Evolutionary conservation across 2,329 filamentous ascomycete species (phyloP).

Genomic region (Sarocladium strictum): DNA sequence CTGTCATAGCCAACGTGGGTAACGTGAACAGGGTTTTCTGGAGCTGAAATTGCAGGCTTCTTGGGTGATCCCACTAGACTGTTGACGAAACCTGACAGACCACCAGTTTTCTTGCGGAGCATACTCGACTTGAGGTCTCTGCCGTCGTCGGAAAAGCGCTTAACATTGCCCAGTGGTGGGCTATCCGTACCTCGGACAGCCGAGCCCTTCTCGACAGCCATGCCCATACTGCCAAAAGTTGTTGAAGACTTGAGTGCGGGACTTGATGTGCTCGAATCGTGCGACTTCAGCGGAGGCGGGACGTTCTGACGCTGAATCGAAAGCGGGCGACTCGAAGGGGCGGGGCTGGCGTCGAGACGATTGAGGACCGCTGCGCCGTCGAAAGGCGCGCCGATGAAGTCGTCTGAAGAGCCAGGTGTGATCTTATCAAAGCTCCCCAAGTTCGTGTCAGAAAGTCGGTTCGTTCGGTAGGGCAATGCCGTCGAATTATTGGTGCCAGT

Average conservation of each 20-base stretch:
- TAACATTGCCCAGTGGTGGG: conserved; percentile 41
- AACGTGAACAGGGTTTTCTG: conserved; percentile 95
- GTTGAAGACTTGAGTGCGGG: neutral
- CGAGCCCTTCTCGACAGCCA: conserved; percentile 10
- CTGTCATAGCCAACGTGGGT: conserved; percentile 98
- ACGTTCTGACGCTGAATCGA: conserved; percentile 23
- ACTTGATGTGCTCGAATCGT: neutral
- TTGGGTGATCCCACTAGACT: conserved; percentile 78
- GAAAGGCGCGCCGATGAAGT: conserved; percentile 60
- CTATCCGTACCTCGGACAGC: conserved; percentile 24
- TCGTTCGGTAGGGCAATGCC: conserved; percentile 14
- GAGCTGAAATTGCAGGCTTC: conserved; percentile 91
- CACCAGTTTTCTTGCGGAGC: conserved; percentile 74
- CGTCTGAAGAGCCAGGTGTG: conserved; percentile 37
- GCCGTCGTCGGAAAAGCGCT: conserved; percentile 75
- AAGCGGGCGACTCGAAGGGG: conserved; percentile 16
- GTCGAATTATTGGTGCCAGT: conserved; percentile 12
- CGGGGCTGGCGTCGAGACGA: conserved; percentile 42
- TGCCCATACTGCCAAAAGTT: conserved; percentile 12
- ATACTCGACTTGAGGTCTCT: conserved; percentile 56
- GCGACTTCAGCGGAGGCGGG: conserved; percentile 15
- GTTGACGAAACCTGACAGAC: conserved; percentile 79
- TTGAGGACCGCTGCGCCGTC: conserved; percentile 57
- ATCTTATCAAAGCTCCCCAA: conserved; percentile 16
- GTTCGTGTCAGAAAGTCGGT: conserved; percentile 17